Percentiles rank a stretch among this genome's conserved stretches.
Evolutionary conservation across 2,329 filamentous ascomycete genomes (phyloP).

Genomic region (Diaporthe sp.): DNA sequence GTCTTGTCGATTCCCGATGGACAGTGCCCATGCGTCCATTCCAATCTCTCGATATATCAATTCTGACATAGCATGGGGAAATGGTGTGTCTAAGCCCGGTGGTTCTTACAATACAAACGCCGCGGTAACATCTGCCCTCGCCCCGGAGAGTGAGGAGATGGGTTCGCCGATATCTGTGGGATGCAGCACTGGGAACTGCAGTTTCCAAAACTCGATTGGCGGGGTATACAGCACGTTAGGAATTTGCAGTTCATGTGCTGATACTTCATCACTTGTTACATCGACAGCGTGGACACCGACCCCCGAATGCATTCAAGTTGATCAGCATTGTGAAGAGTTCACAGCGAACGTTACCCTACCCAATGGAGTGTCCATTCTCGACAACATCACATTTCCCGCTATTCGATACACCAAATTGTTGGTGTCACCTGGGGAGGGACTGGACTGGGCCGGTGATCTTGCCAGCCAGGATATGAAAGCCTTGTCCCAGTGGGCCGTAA

Average conservation of each 20-base stretch:
- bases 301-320: too few species aligned
- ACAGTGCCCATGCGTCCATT: fast-evolving
- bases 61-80: neutral
- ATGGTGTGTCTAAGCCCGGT: neutral
- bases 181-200: neutral
- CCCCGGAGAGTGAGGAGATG: neutral
- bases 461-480: neutral
- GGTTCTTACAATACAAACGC: neutral
- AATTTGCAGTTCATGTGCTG: neutral
- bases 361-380: neutral
- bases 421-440: neutral
- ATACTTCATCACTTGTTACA: neutral
- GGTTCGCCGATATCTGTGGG: neutral
- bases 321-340: too few species aligned
- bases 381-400: fast-evolving
- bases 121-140: neutral
- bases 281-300: neutral
- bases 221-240: neutral
- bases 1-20: neutral
- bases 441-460: neutral
- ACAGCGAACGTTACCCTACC: neutral
- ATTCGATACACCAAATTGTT: neutral
- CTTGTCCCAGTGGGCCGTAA: neutral
- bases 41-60: neutral
- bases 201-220: neutral